Conservation (phyloP, 139 green algal genomes). For the Chlorella sorokiniana region DNA sequence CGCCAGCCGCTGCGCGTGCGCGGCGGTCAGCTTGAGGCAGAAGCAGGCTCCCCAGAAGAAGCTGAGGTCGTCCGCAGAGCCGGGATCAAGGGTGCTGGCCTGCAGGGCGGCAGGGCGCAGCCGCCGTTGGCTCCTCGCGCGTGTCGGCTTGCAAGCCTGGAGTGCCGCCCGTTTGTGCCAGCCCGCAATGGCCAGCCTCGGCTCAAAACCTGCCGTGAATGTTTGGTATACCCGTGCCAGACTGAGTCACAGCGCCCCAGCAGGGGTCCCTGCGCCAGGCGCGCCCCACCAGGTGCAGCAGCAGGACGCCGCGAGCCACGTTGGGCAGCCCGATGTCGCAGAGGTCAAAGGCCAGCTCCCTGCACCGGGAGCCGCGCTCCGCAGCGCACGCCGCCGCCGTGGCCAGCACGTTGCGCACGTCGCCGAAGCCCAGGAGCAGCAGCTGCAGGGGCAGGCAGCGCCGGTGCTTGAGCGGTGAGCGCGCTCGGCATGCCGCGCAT, state of each 20-base stretch:
- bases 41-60: constrained; percentile 14
- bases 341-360: not conserved
- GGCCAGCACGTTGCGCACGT: constrained; percentile 11
- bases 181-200: too few relatives aligned
- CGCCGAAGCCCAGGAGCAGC: constrained; percentile 22
- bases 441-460: not conserved
- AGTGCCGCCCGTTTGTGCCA: too few relatives aligned
- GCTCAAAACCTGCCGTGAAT: not conserved
- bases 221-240: not conserved
- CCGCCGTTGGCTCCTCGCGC: not conserved
- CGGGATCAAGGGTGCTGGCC: not conserved
- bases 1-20: not conserved
- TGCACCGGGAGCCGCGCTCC: not conserved
- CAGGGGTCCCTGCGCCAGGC: not conserved
- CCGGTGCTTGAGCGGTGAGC: not conserved
- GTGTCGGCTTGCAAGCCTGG: not conserved
- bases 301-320: constrained; percentile 4
- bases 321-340: not conserved
- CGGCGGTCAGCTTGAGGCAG: constrained; percentile 1
- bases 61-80: not conserved
- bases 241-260: too few relatives aligned
- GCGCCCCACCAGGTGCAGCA: constrained; percentile 3
- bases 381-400: not conserved
- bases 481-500: too few relatives aligned
- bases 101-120: not conserved